phyloP scores from a whole-genome alignment of 768 basidiomycete species.

The Leccinum incarnatum region DNA sequence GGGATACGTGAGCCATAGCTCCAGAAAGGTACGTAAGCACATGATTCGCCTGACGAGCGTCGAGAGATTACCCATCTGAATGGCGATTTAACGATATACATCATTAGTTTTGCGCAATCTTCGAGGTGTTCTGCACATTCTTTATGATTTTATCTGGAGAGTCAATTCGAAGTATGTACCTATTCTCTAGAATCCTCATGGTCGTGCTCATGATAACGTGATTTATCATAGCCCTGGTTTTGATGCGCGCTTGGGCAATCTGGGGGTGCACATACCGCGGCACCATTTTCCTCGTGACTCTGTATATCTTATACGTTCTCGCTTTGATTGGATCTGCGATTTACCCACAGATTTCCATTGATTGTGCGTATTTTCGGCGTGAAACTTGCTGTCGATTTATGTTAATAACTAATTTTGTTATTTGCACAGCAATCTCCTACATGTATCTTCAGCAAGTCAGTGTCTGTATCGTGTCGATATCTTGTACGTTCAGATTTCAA shows the following conservation, averaged over 20 bases:
- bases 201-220: not conserved
- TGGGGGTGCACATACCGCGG: constrained; percentile 17
- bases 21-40: not conserved
- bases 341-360: not conserved
- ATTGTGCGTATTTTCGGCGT: not conserved
- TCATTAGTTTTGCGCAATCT: constrained; percentile 6
- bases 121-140: constrained; percentile 6
- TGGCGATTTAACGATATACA: not conserved
- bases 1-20: constrained; percentile 1
- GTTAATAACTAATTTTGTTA: not conserved
- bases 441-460: not conserved
- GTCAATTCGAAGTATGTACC: constrained; percentile 3
- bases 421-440: not conserved
- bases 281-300: not conserved
- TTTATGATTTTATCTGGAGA: constrained; percentile 12
- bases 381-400: not conserved
- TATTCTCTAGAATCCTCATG: not conserved
- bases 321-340: constrained; percentile 1
- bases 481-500: not conserved
- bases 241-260: constrained; percentile 19
- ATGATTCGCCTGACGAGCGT: not conserved
- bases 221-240: constrained; percentile 17
- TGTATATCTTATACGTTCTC: constrained; percentile 8
- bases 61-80: not conserved
- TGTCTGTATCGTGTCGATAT: not conserved